Base-by-base conservation (phyloP, 73 alveolate species). In the Durusdinium trenchii region DNA sequence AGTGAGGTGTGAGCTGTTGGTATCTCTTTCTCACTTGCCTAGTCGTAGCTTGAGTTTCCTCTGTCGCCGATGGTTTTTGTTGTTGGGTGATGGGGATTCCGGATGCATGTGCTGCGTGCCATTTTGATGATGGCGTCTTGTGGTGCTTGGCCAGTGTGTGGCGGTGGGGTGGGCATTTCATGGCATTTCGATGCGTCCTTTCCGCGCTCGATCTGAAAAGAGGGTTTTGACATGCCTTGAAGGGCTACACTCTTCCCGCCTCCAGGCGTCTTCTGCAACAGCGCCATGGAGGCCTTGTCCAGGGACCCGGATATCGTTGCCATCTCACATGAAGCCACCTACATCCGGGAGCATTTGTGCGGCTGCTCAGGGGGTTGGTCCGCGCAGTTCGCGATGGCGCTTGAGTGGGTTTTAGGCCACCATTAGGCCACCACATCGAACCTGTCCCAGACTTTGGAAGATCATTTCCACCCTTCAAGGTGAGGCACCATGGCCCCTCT, bases 291-390 rank as follows among this genome's bases (percentile, higher is more conserved):
- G 67, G 96, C 96, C 16, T 50, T 89, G 83, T 89, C 96, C 7
- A 46, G 96, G 18, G 96, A 89, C 32, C 96, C 96, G 12, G 96
- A 89, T 73, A 89, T 89, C 76, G 96, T 89, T 40, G 96, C 96
- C 75, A 89, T 89, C 71, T 89, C 96, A 32, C 82, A 89, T 28
- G 96, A 89, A 42, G 96, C 96, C 43, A 89, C 86, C 28, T 48
- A 89, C 86, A 35, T 64, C 38, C 86, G 96, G 30, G 83, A 89
- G 40, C 96, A 89, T 9, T 18, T 89, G 96, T 35, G n/a, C 92
- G 92, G n/a, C 16, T 60, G 73, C 73, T 23, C 4, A 23, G 18
- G 73, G 73, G 30, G 73, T 60, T 60, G 18, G 73, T 23, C n/a
- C n/a, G n/a, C n/a, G n/a, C n/a, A n/a, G n/a, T n/a, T n/a, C n/a